phyloP scores from a whole-genome alignment of 345 rosid species.

The Pugionium cornutum region DNA sequence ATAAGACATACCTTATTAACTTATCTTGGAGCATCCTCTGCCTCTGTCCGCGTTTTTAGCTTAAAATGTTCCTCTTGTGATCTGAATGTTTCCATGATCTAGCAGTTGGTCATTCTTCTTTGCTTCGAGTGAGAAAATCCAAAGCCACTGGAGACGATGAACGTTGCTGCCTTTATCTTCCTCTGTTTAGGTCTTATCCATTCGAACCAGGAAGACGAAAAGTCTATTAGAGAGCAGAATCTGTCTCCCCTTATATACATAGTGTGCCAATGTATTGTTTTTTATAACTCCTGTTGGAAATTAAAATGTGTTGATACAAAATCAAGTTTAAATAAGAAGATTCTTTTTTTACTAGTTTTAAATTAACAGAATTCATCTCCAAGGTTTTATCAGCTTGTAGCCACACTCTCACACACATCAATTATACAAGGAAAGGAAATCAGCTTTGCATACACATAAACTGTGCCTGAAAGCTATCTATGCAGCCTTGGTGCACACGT shows the following conservation, averaged over 20 bases:
- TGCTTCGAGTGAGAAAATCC: neutral
- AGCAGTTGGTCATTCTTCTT: slow-evolving; percentile 5
- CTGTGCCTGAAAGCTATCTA: slow-evolving; percentile 18
- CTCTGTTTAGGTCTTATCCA: neutral
- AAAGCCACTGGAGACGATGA: slow-evolving; percentile 16
- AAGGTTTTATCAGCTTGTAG: slow-evolving; percentile 6
- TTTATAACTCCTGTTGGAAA: slow-evolving; percentile 14
- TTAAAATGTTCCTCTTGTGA: neutral
- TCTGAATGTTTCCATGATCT: slow-evolving; percentile 7
- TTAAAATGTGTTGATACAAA: slow-evolving; percentile 10
- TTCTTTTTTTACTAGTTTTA: neutral
- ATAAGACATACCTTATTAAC: neutral
- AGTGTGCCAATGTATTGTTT: slow-evolving; percentile 22
- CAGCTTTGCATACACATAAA: slow-evolving; percentile 17
- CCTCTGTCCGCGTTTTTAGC: neutral
- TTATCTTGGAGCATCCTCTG: slow-evolving; percentile 2
- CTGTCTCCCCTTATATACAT: neutral
- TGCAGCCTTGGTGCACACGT: slow-evolving; percentile 50
- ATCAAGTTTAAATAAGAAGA: slow-evolving; percentile 6
- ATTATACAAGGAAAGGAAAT: slow-evolving; percentile 3
- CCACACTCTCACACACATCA: slow-evolving; percentile 19
- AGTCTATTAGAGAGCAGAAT: neutral
- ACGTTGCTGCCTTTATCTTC: slow-evolving; percentile 14
- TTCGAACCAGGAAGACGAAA: neutral
- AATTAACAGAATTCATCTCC: slow-evolving; percentile 12